Evolutionary conservation across 139 green algal genomes (phyloP).

Genomic region (Pycnococcus provasolii): DNA sequence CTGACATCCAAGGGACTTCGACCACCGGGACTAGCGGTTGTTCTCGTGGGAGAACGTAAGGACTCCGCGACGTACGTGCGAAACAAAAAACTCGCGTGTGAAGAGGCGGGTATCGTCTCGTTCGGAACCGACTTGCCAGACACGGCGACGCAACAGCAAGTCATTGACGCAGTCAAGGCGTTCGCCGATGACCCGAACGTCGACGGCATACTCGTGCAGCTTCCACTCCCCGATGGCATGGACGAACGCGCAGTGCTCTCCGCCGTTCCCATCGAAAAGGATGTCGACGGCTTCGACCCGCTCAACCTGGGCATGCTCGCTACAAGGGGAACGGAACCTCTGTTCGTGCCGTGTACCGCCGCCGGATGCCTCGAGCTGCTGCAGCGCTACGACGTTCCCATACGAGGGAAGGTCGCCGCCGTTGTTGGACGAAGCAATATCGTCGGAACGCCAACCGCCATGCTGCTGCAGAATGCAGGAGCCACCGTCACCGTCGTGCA

Average conservation of each 20-base stretch:
- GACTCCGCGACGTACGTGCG: slow-evolving; percentile 87
- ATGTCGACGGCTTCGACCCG: slow-evolving; percentile 95
- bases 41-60: slow-evolving; percentile 78
- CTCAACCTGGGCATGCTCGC: slow-evolving; percentile 80
- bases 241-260: slow-evolving; percentile 74
- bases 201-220: slow-evolving; percentile 94
- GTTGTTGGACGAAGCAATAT: slow-evolving; percentile 86
- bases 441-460: slow-evolving; percentile 83
- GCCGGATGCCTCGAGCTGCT: slow-evolving; percentile 49
- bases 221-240: slow-evolving; percentile 86
- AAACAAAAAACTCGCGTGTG: slow-evolving; percentile 80
- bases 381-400: slow-evolving; percentile 33
- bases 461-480: slow-evolving; percentile 71
- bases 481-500: slow-evolving; percentile 81
- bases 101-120: slow-evolving; percentile 37
- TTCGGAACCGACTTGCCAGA: slow-evolving; percentile 32
- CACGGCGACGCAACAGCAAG: slow-evolving; percentile 32
- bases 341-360: slow-evolving; percentile 69
- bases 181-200: slow-evolving; percentile 69
- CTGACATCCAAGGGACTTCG: neutral
- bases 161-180: slow-evolving; percentile 42
- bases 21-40: slow-evolving; percentile 67
- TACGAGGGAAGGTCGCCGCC: slow-evolving; percentile 59
- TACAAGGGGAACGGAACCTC: slow-evolving; percentile 54
- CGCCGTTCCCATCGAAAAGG: slow-evolving; percentile 69